These are phyloP conservation scores for Tylopilus sp. DNA, from an alignment of 768 basidiomycete species.

Conservation along the genomic window DNA sequence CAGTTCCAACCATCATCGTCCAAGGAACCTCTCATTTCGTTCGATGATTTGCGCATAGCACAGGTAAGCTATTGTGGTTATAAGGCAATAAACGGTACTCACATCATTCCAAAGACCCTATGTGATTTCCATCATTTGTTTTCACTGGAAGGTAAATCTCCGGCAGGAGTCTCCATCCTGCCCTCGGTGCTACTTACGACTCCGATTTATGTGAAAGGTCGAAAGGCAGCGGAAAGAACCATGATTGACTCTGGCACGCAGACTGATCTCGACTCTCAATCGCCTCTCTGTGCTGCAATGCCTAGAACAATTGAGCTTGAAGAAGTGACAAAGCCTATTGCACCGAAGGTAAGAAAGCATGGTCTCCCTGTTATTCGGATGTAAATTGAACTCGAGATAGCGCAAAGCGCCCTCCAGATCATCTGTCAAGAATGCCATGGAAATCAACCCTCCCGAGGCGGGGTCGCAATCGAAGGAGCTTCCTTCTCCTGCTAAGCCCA, in stretches of 20 bases:
- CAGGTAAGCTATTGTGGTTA: constrained; percentile 41
- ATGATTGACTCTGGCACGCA: constrained; percentile 26
- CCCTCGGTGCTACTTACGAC: neutral
- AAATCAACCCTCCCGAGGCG: constrained; percentile 8
- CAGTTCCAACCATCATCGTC: constrained; percentile 23
- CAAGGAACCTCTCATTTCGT: constrained; percentile 28
- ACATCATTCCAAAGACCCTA: constrained; percentile 33
- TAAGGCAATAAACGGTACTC: constrained; percentile 7
- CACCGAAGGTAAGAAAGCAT: constrained; percentile 18
- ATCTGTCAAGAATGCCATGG: constrained; percentile 15
- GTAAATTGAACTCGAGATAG: constrained; percentile 16
- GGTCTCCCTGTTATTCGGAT: neutral
- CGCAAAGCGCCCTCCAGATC: constrained; percentile 29
- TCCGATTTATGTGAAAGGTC: neutral
- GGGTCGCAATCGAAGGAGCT: constrained; percentile 18
- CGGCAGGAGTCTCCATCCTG: neutral
- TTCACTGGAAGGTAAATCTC: constrained; percentile 12
- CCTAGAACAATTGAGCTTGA: constrained; percentile 17
- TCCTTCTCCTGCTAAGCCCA: constrained; percentile 26
- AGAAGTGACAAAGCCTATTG: constrained; percentile 17
- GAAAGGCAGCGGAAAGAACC: constrained; percentile 6
- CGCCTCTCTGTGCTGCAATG: neutral
- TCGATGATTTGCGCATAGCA: constrained; percentile 56
- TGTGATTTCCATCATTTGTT: constrained; percentile 34
- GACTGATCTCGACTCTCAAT: constrained; percentile 24